Evolutionary conservation across 2,329 filamentous ascomycete species (phyloP).

Genomic region (Colletotrichum spinosum): DNA sequence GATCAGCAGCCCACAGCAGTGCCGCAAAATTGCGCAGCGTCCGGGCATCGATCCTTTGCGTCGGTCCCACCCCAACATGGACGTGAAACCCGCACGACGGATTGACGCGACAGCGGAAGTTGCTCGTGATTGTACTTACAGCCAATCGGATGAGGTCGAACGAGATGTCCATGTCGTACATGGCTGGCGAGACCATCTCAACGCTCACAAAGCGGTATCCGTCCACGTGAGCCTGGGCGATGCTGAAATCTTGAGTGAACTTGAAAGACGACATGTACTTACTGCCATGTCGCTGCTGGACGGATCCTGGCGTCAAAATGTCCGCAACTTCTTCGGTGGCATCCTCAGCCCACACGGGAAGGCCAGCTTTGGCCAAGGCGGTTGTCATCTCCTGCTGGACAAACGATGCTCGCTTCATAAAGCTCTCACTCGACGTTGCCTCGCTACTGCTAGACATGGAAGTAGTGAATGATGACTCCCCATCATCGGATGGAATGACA

Average conservation of each 20-base stretch:
- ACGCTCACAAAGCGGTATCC: slow-evolving; percentile 41
- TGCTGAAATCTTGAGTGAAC: slow-evolving; percentile 13
- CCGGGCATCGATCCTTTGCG: slow-evolving; percentile 43
- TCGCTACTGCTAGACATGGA: neutral
- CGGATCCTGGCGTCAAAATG: slow-evolving; percentile 2
- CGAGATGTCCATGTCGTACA: slow-evolving; percentile 44
- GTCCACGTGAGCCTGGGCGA: slow-evolving; percentile 23
- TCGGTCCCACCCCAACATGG: slow-evolving; percentile 49
- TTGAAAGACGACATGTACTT: slow-evolving; percentile 17
- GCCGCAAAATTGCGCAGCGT: slow-evolving; percentile 46
- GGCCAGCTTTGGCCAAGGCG: slow-evolving; percentile 22
- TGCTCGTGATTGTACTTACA: slow-evolving; percentile 46
- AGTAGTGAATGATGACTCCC: neutral
- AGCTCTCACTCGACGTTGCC: no score
- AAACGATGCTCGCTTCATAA: no score
- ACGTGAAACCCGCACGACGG: slow-evolving; percentile 49
- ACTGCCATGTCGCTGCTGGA: slow-evolving; percentile 22
- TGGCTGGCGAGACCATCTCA: slow-evolving; percentile 49
- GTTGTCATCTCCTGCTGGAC: neutral
- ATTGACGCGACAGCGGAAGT: slow-evolving; percentile 49
- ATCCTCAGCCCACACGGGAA: slow-evolving; percentile 14
- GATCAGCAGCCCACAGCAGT: slow-evolving; percentile 51
- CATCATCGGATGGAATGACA: slow-evolving; percentile 27
- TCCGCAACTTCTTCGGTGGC: neutral
- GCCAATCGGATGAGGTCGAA: slow-evolving; percentile 46